Base-by-base conservation (phyloP, 2,329 filamentous ascomycete genomes). In the Sporothrix pallida region DNA sequence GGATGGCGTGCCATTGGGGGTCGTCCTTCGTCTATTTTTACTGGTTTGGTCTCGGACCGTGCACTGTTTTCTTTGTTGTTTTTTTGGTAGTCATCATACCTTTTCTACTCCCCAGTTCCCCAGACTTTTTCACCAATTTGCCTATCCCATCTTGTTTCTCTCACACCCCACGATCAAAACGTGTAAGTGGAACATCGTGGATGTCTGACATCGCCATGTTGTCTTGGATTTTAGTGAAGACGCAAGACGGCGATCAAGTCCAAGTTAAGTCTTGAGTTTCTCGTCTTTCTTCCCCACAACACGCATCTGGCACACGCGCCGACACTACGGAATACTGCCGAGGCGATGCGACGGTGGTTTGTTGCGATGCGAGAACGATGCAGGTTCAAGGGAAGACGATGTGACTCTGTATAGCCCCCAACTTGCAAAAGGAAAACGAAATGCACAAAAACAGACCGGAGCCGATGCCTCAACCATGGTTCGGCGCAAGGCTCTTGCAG, bases 261-360 rank as follows among this genome's bases (percentile, higher is more conserved):
- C 52, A 56, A 20, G 8, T 26, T 1, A 8, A 8, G 31, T 37
- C 31, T 37, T 37, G 31, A 31, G 4, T 37, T 5, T 37, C 31
- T 37, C 3, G 17, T 54, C 9, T 9, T 20, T 13, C 46, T 48
- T 15, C 50, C 15, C 15, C 15, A 52, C 50, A 52, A n/a, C 52
- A 13, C 52, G 12, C 15, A 10, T 23, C 52, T 12, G 52, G 67
- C 9, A 48, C 63, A 42, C 13, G 17, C 31, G 9, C 48, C 67
- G 67, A 70, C 67, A 56, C 67, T 54, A 70, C 67, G 67, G n/a
- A 44, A 70, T 56, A 56, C 50, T 54, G 67, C 67, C 67, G 67
- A 69, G 46, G 15, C 42, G 42, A 26, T 44, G 62, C 62, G n/a
- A 67, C 44, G 42, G 26, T 20, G n/a, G 17, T 20, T 3, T 10